Base-by-base conservation (phyloP, 169 alveolate species). In the Toxoplasma gondii region DNA sequence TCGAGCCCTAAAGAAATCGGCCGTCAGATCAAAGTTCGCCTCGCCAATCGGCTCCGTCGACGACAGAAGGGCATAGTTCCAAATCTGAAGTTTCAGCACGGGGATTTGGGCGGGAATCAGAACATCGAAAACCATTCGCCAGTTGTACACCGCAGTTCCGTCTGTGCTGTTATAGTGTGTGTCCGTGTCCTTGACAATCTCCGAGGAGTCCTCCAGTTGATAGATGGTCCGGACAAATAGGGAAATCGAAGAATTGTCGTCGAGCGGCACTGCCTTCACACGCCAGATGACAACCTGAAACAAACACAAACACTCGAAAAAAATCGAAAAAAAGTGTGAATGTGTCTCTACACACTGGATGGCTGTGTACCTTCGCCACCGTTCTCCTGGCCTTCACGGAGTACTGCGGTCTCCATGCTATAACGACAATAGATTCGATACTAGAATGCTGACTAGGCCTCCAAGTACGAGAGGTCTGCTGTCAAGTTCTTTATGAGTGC, bases 151-250 rank as follows among this genome's bases (percentile, higher is more conserved):
- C 1, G 97, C 99, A 1, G 98, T 96, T 29, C 99, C 99, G 86
- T 98, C 99, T 90, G 97, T 97, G 90, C 98, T 96, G 94, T 98
- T 98, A 96, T 98, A 98, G 91, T 98, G 99, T 9, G 98, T 97
- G 92, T 98, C 99, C 39, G 99, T 98, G 69, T 86, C 91, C 70
- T 86, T 80, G 22, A 78, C 94, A 16, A 93, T 94, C 34, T 96
- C 98, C 93, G 96, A 97, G 34, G 88, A 86, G 88, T 97, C 98
- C 64, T 98, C 99, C 53, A 95, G 94, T 36, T 96, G 97, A 93
- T 95, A 97, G 27, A 96, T 95, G 0, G 98, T 98, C 49, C 99
- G 95, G 34, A 98, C 99, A 92, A 97, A 97, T 36, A 98, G 86
- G 69, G 98, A 97, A 29, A 98, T 91, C 31, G 98, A 95, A 0